A percentile compares a stretch with the other conserved stretches of the same genome.
Evolutionary conservation across 2,329 filamentous ascomycete species (phyloP).

Genomic region (Anisogramma anomala): DNA sequence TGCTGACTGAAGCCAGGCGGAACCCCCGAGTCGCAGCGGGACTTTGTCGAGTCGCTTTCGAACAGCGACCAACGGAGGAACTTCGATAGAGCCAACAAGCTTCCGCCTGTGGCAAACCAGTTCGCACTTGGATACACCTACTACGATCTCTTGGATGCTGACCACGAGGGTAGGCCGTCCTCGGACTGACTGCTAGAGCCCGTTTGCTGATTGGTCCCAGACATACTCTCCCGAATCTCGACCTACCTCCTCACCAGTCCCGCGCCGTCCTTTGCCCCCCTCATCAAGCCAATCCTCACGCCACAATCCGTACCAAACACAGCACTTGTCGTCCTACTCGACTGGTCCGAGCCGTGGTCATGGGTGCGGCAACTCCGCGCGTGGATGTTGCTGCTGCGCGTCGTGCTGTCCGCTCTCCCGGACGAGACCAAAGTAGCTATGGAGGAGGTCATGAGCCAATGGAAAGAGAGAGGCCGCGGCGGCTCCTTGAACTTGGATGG

Average conservation of each 20-base stretch:
- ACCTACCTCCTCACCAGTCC: constrained; percentile 81
- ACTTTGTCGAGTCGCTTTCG: constrained; percentile 61
- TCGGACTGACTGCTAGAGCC: neutral
- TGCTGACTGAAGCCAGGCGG: constrained; percentile 44
- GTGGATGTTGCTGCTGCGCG: constrained; percentile 77
- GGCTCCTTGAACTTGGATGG: constrained; percentile 53
- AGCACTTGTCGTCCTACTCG: constrained; percentile 79
- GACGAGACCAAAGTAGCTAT: constrained; percentile 69
- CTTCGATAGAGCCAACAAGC: constrained; percentile 44
- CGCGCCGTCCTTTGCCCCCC: constrained; percentile 67
- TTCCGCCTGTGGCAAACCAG: constrained; percentile 75
- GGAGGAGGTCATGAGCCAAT: constrained; percentile 72
- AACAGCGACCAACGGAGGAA: constrained; percentile 41
- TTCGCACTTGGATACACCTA: constrained; percentile 93
- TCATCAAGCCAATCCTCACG: constrained; percentile 75
- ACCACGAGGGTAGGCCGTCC: constrained; percentile 70
- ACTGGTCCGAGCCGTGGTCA: constrained; percentile 88
- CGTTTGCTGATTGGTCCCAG: constrained; percentile 32
- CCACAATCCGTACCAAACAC: constrained; percentile 76
- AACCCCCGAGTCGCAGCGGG: constrained; percentile 68
- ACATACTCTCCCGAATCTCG: constrained; percentile 80
- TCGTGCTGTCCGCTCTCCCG: constrained; percentile 62
- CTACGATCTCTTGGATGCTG: constrained; percentile 84
- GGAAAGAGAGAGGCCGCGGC: constrained; percentile 64
- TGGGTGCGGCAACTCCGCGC: constrained; percentile 83